A percentile compares a stretch with the other conserved stretches of the same genome.
Conservation (phyloP, 176 grass and related monocot species). For the Zizania latifolia region DNA sequence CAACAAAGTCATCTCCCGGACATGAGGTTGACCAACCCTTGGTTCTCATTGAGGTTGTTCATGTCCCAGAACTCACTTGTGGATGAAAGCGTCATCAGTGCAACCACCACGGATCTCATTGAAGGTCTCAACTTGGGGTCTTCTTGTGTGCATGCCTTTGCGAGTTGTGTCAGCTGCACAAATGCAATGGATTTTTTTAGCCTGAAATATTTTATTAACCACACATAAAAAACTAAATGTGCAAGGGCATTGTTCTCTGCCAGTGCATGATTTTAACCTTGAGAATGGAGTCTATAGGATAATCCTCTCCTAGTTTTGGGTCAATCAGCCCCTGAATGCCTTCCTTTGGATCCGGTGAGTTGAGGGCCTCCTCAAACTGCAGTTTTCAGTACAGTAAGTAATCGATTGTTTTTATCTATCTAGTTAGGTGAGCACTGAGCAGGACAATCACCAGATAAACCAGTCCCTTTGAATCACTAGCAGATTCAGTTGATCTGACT, state of each 20-base stretch:
- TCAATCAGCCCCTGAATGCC: slow-evolving; percentile 51
- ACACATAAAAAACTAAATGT: not conserved
- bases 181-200: not conserved
- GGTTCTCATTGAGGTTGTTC: slow-evolving; percentile 52
- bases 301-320: slow-evolving; percentile 58
- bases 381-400: not conserved
- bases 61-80: slow-evolving; percentile 79
- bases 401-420: not conserved
- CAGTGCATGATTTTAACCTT: slow-evolving; percentile 24
- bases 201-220: not conserved
- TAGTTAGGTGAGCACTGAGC: not conserved
- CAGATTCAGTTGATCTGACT: slow-evolving; percentile 47
- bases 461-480: slow-evolving; percentile 73
- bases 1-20: slow-evolving; percentile 47
- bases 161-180: slow-evolving; percentile 61
- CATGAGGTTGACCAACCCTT: slow-evolving; percentile 60
- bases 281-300: slow-evolving; percentile 55
- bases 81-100: slow-evolving; percentile 72
- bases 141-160: slow-evolving; percentile 74
- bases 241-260: not conserved
- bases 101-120: slow-evolving; percentile 77
- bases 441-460: slow-evolving; percentile 66
- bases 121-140: slow-evolving; percentile 63
- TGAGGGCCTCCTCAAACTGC: slow-evolving; percentile 78
- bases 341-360: slow-evolving; percentile 51